Evolutionary conservation across 495 filamentous ascomycete species (phyloP).

Genomic region (Stereocaulon alpinum): DNA sequence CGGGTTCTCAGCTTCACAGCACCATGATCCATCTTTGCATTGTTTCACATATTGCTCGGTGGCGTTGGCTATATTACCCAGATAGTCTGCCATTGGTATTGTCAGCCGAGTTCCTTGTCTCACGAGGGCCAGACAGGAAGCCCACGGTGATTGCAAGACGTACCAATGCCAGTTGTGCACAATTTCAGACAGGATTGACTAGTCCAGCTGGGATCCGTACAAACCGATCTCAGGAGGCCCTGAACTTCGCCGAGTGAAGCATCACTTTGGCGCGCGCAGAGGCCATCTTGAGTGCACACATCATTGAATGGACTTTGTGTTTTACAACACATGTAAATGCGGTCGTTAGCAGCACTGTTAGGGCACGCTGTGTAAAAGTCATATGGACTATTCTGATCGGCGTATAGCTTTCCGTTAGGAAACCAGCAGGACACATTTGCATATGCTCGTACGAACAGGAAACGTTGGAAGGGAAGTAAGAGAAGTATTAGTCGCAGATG

Average conservation of each 20-base stretch:
- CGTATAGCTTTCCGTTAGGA: background rate
- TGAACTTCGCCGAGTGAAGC: background rate
- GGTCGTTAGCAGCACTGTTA: background rate
- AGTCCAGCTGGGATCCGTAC: background rate
- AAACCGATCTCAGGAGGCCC: background rate
- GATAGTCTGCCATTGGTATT: background rate
- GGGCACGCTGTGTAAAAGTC: slow-evolving; percentile 1
- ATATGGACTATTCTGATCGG: background rate
- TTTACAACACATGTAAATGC: background rate
- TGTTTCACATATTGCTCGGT: background rate
- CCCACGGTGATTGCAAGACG: background rate
- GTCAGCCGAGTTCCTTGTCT: background rate
- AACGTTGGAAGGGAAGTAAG: background rate
- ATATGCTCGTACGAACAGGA: background rate
- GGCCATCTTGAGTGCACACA: background rate
- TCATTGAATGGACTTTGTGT: background rate
- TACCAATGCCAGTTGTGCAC: background rate
- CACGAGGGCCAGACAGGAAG: background rate
- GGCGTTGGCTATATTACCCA: background rate
- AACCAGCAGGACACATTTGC: background rate
- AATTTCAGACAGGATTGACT: background rate
- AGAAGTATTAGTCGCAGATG: background rate
- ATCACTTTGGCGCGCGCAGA: background rate
- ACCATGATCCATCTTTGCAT: background rate
- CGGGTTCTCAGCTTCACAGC: background rate